These are phyloP conservation scores for Biscogniauxia sp. DNA, from an alignment of 2,329 filamentous ascomycete genomes.

Conservation along the genomic window DNA sequence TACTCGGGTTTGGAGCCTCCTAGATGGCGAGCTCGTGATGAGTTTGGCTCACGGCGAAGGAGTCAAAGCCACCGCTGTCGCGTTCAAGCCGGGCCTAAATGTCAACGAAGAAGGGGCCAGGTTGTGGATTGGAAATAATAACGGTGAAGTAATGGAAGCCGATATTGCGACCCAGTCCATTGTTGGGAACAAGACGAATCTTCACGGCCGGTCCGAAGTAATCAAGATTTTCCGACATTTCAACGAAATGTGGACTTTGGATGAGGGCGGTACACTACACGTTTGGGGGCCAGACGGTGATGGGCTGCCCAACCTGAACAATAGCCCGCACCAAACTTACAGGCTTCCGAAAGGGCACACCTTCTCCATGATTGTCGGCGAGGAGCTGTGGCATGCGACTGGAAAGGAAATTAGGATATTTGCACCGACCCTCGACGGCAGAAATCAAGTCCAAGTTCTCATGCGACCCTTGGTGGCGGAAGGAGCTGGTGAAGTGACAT, in stretches of 20 bases:
- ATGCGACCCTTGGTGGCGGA: conserved; percentile 68
- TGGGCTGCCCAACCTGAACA: conserved; percentile 70
- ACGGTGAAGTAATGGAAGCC: conserved; percentile 85
- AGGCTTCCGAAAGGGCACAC: conserved; percentile 78
- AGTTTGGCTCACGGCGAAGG: conserved; percentile 82
- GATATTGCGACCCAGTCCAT: conserved; percentile 75
- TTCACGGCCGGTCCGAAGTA: conserved; percentile 77
- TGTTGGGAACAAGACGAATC: conserved; percentile 63
- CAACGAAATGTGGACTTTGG: conserved; percentile 90
- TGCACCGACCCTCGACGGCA: conserved; percentile 66
- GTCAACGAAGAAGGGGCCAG: conserved; percentile 77
- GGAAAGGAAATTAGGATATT: conserved; percentile 88
- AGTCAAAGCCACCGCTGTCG: conserved; percentile 74
- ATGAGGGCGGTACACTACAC: conserved; percentile 81
- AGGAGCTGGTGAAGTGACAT: conserved; percentile 81
- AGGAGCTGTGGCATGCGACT: conserved; percentile 81
- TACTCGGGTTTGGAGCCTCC: conserved; percentile 83
- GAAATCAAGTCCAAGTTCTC: conserved; percentile 71
- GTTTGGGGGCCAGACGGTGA: conserved; percentile 79
- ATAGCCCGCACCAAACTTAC: conserved; percentile 70
- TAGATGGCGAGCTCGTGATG: conserved; percentile 77
- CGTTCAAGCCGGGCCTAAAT: conserved; percentile 79
- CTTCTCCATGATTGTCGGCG: conserved; percentile 83
- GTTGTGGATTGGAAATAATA: conserved; percentile 87
- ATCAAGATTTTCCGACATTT: conserved; percentile 82